Evolutionary conservation across 2,329 filamentous ascomycete genomes (phyloP).

Genomic region (Thelonectria discophora): DNA sequence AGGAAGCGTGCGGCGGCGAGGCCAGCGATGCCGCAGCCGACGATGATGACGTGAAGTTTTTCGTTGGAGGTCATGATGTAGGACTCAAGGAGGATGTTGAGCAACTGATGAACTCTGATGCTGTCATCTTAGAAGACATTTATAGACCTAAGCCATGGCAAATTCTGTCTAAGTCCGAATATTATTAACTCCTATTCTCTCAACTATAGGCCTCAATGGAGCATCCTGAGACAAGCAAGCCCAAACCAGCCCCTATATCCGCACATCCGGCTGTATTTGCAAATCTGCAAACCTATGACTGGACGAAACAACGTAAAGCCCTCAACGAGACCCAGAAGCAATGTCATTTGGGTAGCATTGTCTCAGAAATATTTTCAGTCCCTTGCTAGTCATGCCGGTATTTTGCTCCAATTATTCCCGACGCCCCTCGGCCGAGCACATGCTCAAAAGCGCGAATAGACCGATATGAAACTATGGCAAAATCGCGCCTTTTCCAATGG

Average conservation of each 20-base stretch:
- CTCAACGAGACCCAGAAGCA: not conserved
- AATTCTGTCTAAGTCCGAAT: conserved; percentile 2
- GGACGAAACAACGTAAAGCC: not conserved
- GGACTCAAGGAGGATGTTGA: not conserved
- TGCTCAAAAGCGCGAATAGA: conserved; percentile 5
- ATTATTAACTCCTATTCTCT: not conserved
- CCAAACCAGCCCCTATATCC: conserved; percentile 3
- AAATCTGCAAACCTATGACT: not conserved
- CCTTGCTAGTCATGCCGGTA: conserved; percentile 5
- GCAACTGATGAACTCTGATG: not conserved
- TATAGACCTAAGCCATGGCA: not conserved
- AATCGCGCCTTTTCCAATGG: not conserved
- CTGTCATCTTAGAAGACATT: not conserved
- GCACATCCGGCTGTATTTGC: conserved; percentile 7
- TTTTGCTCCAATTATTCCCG: conserved; percentile 1
- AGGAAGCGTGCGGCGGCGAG: conserved; percentile 15
- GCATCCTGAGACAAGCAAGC: not conserved
- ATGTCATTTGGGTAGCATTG: conserved; percentile 1
- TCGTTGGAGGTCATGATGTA: not conserved
- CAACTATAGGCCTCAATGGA: not conserved
- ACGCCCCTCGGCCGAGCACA: conserved; percentile 11
- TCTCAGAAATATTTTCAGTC: conserved; percentile 2
- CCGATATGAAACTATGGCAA: not conserved
- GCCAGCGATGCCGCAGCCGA: conserved; percentile 15
- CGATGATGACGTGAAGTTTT: conserved; percentile 16